Evolutionary conservation across 306 rosid species (phyloP), one percentile per base, ranked within the genome.

Genomic region (Canavalia ensiformis): DNA sequence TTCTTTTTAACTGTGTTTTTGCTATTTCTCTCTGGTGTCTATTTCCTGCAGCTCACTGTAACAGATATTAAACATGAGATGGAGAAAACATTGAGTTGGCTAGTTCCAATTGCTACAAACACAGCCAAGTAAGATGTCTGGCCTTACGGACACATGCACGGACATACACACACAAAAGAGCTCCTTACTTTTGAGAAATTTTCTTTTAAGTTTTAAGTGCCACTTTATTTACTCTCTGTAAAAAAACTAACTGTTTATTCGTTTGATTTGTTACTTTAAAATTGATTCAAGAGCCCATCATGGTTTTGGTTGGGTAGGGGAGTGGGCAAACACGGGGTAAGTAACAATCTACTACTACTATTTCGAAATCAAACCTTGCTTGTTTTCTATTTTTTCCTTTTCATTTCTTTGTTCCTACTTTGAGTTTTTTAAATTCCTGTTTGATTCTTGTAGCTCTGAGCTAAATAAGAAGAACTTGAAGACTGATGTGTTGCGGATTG

Each of bases 231-330:
- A 1, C 9, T 70, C 58, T 73, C 42, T 52, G 37, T 58, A 51
- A 10, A 47, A 37, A 37, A 75, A 63, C 86, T 90, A 50, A 85
- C 82, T 29, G 13, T 75, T 51, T 47, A 49, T 65, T 72, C 57
- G 46, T 83, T 82, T 85, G 82, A 52, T 84, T 85, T 81, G 81
- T 75, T 84, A 74, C 82, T 68, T 62, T 81, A 64, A 84, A 82
- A 55, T 45, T 51, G 62, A 75, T 46, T 76, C 90, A 93, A 18
- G 98, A 67, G 97, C 92, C 2, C 98, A 93, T 88, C 98, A 93
- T 71, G 98, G 98, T 79, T 93, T 93, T 79, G 98, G 98, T 66
- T 93, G 98, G 98, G 97, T 93, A 1, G 98, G 98, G 2, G 98
- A 93, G 89, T 93, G 98, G 98, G 98, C 98, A 55, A 88, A 44